A percentile compares a stretch with the other conserved stretches of the same genome.
Conservation (phyloP, 768 basidiomycete genomes). For the Candolleomyces efflorescens region DNA sequence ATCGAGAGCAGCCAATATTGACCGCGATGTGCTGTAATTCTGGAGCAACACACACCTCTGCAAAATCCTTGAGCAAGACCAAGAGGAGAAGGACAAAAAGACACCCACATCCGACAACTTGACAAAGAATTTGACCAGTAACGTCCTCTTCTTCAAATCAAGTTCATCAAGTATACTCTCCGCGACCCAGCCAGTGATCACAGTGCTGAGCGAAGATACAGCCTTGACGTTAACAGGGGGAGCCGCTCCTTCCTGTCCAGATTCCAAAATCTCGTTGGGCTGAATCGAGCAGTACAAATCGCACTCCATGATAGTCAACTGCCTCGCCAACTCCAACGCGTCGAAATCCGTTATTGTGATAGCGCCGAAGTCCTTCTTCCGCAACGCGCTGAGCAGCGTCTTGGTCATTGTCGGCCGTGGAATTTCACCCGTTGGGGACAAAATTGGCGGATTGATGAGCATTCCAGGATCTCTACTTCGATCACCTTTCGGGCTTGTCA, state of each 20-base stretch:
- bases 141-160: constrained; percentile 80
- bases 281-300: constrained; percentile 81
- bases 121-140: constrained; percentile 86
- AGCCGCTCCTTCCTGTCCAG: constrained; percentile 65
- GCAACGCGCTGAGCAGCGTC: constrained; percentile 60
- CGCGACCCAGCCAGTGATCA: constrained; percentile 93
- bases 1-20: constrained; percentile 91
- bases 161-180: constrained; percentile 90
- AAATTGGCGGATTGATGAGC: constrained; percentile 57
- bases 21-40: constrained; percentile 91
- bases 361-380: constrained; percentile 56
- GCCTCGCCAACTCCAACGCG: constrained; percentile 85
- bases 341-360: constrained; percentile 90
- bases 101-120: constrained; percentile 82
- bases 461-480: constrained; percentile 73
- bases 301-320: constrained; percentile 92
- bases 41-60: constrained; percentile 81
- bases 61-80: background rate
- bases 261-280: constrained; percentile 86
- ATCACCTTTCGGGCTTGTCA: constrained; percentile 53
- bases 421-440: constrained; percentile 55
- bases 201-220: constrained; percentile 84
- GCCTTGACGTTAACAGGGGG: constrained; percentile 72
- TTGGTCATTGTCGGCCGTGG: constrained; percentile 88
- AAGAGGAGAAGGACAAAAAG: constrained; percentile 8